Evolutionary conservation across 2,329 filamentous ascomycete species (phyloP).

Genomic region (Clarireedia paspali): DNA sequence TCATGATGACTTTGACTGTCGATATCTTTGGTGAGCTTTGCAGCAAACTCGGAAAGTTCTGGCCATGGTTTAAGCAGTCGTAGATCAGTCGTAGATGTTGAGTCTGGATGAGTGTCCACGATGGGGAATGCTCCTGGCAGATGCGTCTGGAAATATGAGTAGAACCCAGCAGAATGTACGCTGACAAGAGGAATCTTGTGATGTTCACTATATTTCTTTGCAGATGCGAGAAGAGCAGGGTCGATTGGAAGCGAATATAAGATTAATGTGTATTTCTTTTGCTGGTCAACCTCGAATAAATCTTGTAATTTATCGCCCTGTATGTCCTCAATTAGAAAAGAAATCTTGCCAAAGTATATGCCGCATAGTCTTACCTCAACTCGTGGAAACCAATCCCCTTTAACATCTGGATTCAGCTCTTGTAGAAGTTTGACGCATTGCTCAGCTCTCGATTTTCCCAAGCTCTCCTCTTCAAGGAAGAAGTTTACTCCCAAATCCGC

Average conservation of each 20-base stretch:
- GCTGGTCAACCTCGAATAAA: conserved; percentile 23
- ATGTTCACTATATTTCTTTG: conserved; percentile 42
- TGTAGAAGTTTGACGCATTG: conserved; percentile 68
- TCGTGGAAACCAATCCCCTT: conserved; percentile 61
- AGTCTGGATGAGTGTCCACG: conserved; percentile 91
- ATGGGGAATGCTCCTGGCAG: conserved; percentile 79
- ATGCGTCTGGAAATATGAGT: conserved; percentile 76
- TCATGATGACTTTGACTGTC: conserved; percentile 66
- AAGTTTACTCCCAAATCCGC: conserved; percentile 92
- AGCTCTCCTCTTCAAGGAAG: conserved; percentile 73
- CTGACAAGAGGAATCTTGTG: conserved; percentile 69
- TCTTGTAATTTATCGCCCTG: conserved; percentile 6
- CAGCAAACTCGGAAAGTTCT: conserved; percentile 62
- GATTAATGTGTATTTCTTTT: conserved; percentile 49
- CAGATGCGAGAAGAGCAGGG: conserved; percentile 39
- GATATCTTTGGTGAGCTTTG: conserved; percentile 60
- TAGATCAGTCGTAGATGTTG: conserved; percentile 76
- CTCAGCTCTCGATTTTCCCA: conserved; percentile 72
- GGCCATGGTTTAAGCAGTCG: conserved; percentile 81
- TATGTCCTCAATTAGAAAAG: not conserved
- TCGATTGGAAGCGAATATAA: conserved; percentile 53
- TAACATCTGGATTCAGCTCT: conserved; percentile 89
- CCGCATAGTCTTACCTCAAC: conserved; percentile 32
- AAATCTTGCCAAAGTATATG: not conserved
- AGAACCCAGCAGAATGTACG: conserved; percentile 86